Evolutionary conservation across 2,329 filamentous ascomycete species (phyloP), one percentile per base, ranked within the genome.

Genomic region (Trichoderma lentiforme): DNA sequence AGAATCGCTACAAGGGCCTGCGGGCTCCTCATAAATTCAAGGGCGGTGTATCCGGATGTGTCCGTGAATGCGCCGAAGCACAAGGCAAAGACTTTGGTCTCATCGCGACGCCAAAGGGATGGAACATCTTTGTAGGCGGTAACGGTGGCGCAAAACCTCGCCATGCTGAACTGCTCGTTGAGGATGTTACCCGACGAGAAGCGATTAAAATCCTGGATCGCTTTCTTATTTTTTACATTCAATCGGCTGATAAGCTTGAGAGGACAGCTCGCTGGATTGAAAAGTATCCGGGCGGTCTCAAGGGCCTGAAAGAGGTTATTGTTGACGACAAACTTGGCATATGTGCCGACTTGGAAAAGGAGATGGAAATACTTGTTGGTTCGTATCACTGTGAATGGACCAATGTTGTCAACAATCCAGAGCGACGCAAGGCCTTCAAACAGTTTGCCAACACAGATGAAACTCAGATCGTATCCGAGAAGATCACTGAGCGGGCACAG

Each of bases 51-150:
- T 95, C 92, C 70, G 94, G 94, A 14, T 97, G 94, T 75, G 93
- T 97, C n/a, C 87, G 94, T 70, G 94, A 97, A 82, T 97, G 94
- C 76, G 94, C 94, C 0, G 94, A 97, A 81, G 94, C 94, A 1
- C 94, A 97, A 78, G 95, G 91, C 81, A 97, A 97, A 82, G 94
- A 97, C 78, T 97, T 97, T 76, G 94, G 94, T 26, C 89, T 97
- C 63, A 97, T 97, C 72, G 94, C 94, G 15, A 97, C 93, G 0
- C 94, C 97, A 73, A 97, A 96, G 77, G 94, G 94, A 34, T 97
- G 93, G 88, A 97, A 97, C 82, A 91, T 97, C 80, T 97, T 94
- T 76, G 93, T 97, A 1, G 94, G 88, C 39, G 94, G 94, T 62
- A 97, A 97, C 79, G 94, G 94, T 67, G 94, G 95, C 72, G 93